These are phyloP conservation scores for Fusarium circinatum DNA, from an alignment of 2,329 filamentous ascomycete genomes.

Conservation along the genomic window DNA sequence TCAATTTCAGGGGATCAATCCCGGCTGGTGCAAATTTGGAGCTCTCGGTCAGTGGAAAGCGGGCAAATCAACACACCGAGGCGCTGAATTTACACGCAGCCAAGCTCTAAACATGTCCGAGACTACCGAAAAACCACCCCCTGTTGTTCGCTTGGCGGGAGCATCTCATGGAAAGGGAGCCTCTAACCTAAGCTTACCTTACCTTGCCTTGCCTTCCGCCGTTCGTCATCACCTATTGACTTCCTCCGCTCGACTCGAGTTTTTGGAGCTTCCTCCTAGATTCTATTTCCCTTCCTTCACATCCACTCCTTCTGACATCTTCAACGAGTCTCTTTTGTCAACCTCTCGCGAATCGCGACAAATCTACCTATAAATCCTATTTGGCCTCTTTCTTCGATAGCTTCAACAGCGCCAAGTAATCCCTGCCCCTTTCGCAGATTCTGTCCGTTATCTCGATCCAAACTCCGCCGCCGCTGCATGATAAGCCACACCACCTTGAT, in stretches of 20 bases:
- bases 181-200: conserved; percentile 16
- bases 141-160: conserved; percentile 39
- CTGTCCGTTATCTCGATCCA: conserved; percentile 38
- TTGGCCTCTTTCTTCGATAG: conserved; percentile 9
- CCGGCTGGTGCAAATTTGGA: conserved; percentile 22
- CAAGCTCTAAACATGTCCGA: conserved; percentile 36
- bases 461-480: conserved; percentile 17
- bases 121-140: conserved; percentile 38
- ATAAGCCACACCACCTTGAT: conserved; percentile 38
- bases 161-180: conserved; percentile 34
- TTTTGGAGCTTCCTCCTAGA: conserved; percentile 19
- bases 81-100: conserved; percentile 10
- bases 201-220: conserved; percentile 16
- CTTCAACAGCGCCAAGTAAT: conserved; percentile 34
- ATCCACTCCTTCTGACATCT: conserved; percentile 42
- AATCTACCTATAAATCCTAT: not conserved
- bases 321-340: conserved; percentile 1
- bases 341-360: not conserved
- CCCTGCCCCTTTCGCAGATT: conserved; percentile 41
- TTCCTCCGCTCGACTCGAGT: conserved; percentile 10
- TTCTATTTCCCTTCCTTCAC: conserved; percentile 32
- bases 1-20: conserved; percentile 29
- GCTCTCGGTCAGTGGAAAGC: not conserved
- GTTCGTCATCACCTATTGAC: conserved; percentile 30
- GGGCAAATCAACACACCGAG: conserved; percentile 13